Base-by-base conservation (phyloP, 108 stramenopile species). In the Fistulifera pelliculosa region DNA sequence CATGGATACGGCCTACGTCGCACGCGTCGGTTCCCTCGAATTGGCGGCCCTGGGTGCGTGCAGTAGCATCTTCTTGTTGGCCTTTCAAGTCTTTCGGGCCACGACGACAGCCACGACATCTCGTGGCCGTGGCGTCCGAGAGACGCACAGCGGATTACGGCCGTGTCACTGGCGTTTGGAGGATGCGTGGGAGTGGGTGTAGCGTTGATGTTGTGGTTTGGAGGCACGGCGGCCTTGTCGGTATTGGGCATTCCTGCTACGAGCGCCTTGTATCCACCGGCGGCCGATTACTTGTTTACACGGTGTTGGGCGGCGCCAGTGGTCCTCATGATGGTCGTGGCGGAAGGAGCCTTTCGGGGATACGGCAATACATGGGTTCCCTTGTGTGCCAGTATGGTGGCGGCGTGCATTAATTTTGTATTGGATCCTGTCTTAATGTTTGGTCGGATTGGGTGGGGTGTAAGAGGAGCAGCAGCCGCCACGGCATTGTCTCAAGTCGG, bases 381-480 rank as follows among this genome's bases (percentile, higher is more conserved):
- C 6, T 58, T 83, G 12, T 35, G 72, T 12, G 84, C 86, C 0
- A 71, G 73, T 28, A 22, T 77, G 23, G 55, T 58, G 5, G 83
- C 82, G 1, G 66, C 81, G 6, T 21, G 58, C 12, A 73, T 76
- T 49, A 92, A 88, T 64, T 24, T 73, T 14, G 42, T 82, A 12
- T 56, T 92, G 17, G 90, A 92, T 67, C 90, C 90, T 0, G 5
- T 86, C 0, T 54, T 92, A 8, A 92, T 92, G 79, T 87, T 92
- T 73, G 17, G 19, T 7, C 44, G 70, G 10, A 49, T 72, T 13
- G 65, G 64, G 21, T 54, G 65, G 72, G 81, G 80, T 22, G 77
- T 87, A 21, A 47, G 42, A 27, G 90, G 86, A 10, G 86, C 90
- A 17, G 90, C 90, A 16, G 79, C 75, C 16, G 84, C 86, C 21